Conservation (phyloP, 768 basidiomycete species). For the Obba rivulosa region DNA sequence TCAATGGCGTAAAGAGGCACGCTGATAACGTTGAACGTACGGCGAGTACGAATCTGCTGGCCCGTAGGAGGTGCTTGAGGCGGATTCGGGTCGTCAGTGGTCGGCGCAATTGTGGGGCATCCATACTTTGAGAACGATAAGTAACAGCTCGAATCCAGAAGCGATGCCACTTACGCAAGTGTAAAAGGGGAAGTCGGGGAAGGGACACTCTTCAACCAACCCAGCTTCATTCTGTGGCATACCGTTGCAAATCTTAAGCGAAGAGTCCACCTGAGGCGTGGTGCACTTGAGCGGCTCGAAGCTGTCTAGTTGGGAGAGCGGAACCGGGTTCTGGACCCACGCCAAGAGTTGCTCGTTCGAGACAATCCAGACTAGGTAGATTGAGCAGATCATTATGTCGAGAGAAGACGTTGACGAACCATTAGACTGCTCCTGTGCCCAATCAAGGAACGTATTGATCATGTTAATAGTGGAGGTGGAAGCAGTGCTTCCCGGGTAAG, state of each 20-base stretch:
- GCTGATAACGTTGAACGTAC: conserved; percentile 42
- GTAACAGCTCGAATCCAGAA: neutral
- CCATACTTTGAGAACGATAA: conserved; percentile 52
- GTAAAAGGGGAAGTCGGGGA: conserved; percentile 73
- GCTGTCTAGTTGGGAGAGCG: conserved; percentile 50
- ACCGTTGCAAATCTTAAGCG: conserved; percentile 67
- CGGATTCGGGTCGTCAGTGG: conserved; percentile 61
- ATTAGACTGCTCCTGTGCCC: conserved; percentile 68
- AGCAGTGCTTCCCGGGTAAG: conserved; percentile 54
- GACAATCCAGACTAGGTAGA: conserved; percentile 60
- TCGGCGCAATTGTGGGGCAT: conserved; percentile 53
- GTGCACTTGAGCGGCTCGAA: conserved; percentile 57
- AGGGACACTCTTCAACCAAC: conserved; percentile 53
- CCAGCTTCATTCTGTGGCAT: conserved; percentile 65
- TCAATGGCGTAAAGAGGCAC: neutral
- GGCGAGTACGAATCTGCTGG: conserved; percentile 34
- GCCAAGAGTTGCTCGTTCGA: conserved; percentile 65
- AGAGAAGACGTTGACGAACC: conserved; percentile 30
- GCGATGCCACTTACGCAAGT: conserved; percentile 54
- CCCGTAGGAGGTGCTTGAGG: conserved; percentile 45
- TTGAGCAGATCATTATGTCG: neutral
- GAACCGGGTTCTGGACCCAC: conserved; percentile 69
- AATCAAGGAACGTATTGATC: conserved; percentile 78
- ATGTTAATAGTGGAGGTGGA: conserved; percentile 56
- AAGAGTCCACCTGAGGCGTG: conserved; percentile 50